These are phyloP conservation scores for Azolla pinnata DNA, from an alignment of 75 land plant genomes.

Conservation along the genomic window DNA sequence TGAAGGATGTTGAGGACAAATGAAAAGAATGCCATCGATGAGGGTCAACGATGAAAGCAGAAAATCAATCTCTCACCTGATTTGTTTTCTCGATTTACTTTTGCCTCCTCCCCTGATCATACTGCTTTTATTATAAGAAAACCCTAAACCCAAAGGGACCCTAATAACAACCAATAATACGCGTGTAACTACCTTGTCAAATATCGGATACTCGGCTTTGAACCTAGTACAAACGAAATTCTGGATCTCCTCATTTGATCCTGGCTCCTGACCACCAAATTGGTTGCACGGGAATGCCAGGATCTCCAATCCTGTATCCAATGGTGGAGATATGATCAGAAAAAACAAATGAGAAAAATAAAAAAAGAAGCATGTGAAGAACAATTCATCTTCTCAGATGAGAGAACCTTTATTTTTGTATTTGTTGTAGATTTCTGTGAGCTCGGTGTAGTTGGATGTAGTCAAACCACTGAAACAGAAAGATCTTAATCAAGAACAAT, in stretches of 20 bases:
- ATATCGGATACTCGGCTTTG: slow-evolving; percentile 66
- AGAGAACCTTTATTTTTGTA: slow-evolving; percentile 66
- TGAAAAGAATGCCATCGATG: no score
- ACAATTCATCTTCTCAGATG: no score
- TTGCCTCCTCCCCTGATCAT: no score
- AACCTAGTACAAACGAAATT: slow-evolving; percentile 43
- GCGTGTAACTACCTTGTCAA: slow-evolving; percentile 42
- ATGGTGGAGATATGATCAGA: no score
- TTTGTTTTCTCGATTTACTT: no score
- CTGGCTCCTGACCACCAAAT: slow-evolving; percentile 68
- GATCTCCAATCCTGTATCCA: slow-evolving; percentile 62
- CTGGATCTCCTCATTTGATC: slow-evolving; percentile 46
- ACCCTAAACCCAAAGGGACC: background rate
- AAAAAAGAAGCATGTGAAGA: no score
- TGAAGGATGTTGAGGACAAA: no score
- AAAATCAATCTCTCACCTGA: no score
- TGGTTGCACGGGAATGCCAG: slow-evolving; percentile 82
- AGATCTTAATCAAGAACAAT: no score
- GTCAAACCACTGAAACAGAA: slow-evolving; percentile 79
- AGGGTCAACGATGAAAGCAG: no score
- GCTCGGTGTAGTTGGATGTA: slow-evolving; percentile 63
- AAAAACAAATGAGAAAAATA: no score
- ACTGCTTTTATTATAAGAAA: no score
- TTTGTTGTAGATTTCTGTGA: slow-evolving; percentile 56
- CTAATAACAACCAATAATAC: background rate